phyloP scores from a whole-genome alignment of 2,329 filamentous ascomycete genomes.

The Talaromyces amestolkiae region DNA sequence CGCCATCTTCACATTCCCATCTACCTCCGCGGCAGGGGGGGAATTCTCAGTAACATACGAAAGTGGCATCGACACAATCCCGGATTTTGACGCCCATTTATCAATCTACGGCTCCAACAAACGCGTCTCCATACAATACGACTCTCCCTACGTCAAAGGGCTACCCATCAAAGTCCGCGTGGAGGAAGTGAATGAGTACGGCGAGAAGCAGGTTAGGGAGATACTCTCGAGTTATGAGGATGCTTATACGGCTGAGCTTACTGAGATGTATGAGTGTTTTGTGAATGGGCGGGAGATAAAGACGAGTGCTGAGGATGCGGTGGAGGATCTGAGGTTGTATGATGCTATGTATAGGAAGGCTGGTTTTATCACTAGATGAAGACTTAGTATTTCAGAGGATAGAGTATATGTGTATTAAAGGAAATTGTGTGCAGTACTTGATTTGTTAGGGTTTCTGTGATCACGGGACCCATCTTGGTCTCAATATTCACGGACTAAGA shows the following conservation, averaged over 20 bases:
- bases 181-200: conserved; percentile 31
- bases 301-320: conserved; percentile 36
- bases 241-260: conserved; percentile 37
- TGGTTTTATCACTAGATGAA: conserved; percentile 27
- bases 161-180: conserved; percentile 50
- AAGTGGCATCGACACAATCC: conserved; percentile 54
- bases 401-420: no score
- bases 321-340: conserved; percentile 38
- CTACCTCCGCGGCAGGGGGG: neutral
- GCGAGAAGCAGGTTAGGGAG: conserved; percentile 29
- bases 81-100: conserved; percentile 39
- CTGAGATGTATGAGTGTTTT: conserved; percentile 37
- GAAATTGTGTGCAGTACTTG: no score
- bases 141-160: conserved; percentile 59
- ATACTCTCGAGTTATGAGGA: conserved; percentile 37
- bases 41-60: conserved; percentile 58
- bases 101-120: conserved; percentile 54
- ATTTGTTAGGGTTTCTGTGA: conserved; percentile 1
- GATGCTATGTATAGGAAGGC: conserved; percentile 37
- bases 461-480: conserved; percentile 4
- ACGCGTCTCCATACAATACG: conserved; percentile 54
- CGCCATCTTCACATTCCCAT: conserved; percentile 34
- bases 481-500: neutral
- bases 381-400: neutral
- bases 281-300: conserved; percentile 30